Conservation (phyloP, 2,329 filamentous ascomycete genomes). For the Neofusicoccum kwambonambiense region DNA sequence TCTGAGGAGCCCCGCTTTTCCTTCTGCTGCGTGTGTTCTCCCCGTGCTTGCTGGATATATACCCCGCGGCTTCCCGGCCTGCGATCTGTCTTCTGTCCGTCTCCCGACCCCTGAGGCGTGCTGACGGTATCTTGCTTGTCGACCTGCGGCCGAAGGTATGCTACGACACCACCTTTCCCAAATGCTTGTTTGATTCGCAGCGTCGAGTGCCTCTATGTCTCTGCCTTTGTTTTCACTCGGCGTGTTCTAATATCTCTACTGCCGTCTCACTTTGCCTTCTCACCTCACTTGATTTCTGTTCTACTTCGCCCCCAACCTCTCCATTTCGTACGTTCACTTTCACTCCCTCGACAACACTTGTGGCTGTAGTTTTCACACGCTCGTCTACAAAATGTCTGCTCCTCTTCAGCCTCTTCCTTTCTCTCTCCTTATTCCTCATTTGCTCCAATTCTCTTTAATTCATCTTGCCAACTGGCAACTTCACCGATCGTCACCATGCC, state of each 20-base stretch:
- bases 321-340: background rate
- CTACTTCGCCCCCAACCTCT: background rate
- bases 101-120: constrained; percentile 7
- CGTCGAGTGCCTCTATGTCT: background rate
- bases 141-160: background rate
- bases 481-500: background rate
- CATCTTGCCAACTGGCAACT: background rate
- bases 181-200: background rate
- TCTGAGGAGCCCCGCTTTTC: background rate
- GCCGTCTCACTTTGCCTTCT: background rate
- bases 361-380: background rate
- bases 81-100: background rate
- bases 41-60: background rate
- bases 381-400: background rate
- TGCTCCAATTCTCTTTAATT: background rate
- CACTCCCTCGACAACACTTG: background rate
- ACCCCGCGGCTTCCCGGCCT: background rate
- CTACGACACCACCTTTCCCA: background rate
- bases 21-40: background rate
- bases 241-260: background rate
- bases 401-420: background rate
- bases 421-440: background rate
- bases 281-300: background rate
- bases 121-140: background rate
- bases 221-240: background rate